Evolutionary conservation across 208 protist species (phyloP).

Genomic region (Vickermania spadyakhi): DNA sequence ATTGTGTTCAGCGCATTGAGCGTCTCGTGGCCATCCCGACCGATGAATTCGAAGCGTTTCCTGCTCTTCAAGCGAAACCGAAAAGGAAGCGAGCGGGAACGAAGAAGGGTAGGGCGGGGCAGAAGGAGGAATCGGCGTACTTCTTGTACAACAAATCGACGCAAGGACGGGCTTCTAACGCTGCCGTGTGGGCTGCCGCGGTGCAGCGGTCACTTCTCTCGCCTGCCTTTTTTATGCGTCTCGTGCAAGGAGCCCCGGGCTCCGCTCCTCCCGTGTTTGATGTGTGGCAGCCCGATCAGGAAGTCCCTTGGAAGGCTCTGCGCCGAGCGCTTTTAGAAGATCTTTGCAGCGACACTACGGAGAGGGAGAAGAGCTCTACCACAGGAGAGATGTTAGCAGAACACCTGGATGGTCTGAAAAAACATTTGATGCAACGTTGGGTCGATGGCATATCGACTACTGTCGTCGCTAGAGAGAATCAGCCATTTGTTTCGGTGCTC

Average conservation of each 20-base stretch:
- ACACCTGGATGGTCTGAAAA: no score
- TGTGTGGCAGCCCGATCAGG: neutral
- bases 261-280: neutral
- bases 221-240: slow-evolving; percentile 25
- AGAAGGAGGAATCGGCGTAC: neutral
- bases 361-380: no score
- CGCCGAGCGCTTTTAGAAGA: neutral
- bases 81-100: neutral
- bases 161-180: slow-evolving; percentile 35
- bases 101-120: neutral
- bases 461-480: no score
- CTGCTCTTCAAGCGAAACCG: slow-evolving; percentile 19
- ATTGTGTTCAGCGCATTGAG: slow-evolving; percentile 61
- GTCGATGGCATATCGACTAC: no score
- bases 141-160: slow-evolving; percentile 64
- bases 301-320: neutral
- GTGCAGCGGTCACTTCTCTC: slow-evolving; percentile 59
- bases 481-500: no score
- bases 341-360: neutral
- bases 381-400: no score
- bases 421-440: no score
- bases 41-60: slow-evolving; percentile 50
- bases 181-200: slow-evolving; percentile 46
- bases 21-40: slow-evolving; percentile 27
- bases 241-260: slow-evolving; percentile 14